Base-by-base conservation (phyloP, 768 basidiomycete genomes). In the Russula olivacea region DNA sequence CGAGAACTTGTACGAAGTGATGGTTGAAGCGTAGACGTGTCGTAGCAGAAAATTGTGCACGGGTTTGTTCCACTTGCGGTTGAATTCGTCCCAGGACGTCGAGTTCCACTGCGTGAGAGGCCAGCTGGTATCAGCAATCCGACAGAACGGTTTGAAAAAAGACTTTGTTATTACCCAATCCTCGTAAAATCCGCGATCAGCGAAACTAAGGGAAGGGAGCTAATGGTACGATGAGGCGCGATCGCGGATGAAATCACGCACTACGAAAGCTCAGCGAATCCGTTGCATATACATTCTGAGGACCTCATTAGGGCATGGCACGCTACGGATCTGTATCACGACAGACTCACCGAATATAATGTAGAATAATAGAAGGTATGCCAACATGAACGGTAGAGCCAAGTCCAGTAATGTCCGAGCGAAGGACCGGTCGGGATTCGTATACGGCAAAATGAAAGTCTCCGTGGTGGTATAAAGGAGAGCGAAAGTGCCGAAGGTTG, bases 61-160 rank as follows among this genome's bases (percentile, higher is more conserved):
- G 12, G 96, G 96, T 67, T 91, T 93, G 76, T 98, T 98, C 96
- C 97, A 98, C 76, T 96, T 95, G 49, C 97, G 86, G 4, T 95
- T 91, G 73, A 96, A 98, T 74, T 98, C 93, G 68, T 98, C 96
- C 91, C 90, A 94, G 2, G 93, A 91, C 0, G 89, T 93, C 7
- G 93, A 93, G 74, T 98, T 98, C 96, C 96, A 98, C 90, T 84
- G 77, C 66, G 36, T 11, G 36, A 36, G n/a, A 38, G 14, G 28
- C 4, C 11, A 6, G 49, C 4, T 11, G 3, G 49, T 28, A n/a
- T 58, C 43, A 61, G 48, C 45, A 59, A 25, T 32, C 3, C 36
- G 38, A 25, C 8, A 28, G 45, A 34, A 54, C 21, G 11, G 17
- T 11, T 32, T 19, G 6, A 7, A 32, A 34, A 32, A n/a, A 36